A percentile compares a stretch with the other conserved stretches of the same genome.
These are phyloP conservation scores for Alternaria infectoria DNA, from an alignment of 2,329 filamentous ascomycete genomes.

Conservation along the genomic window DNA sequence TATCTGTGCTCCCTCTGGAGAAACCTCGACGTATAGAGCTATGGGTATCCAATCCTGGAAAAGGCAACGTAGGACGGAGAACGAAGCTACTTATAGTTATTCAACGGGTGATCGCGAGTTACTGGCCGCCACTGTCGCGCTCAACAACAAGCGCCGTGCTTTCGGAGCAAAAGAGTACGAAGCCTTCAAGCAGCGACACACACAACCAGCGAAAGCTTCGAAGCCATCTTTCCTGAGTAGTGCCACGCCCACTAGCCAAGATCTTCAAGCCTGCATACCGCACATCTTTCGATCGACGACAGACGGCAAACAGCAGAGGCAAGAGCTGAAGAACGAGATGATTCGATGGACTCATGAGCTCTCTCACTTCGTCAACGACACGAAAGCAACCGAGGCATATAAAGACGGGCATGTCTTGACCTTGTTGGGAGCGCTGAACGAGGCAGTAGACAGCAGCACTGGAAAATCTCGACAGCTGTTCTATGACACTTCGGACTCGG, in stretches of 20 bases:
- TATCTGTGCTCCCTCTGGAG: no score
- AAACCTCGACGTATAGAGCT: no score
- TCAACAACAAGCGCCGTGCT: not conserved
- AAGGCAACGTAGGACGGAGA: no score
- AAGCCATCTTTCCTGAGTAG: not conserved
- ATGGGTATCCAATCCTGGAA: no score
- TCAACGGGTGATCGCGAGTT: no score
- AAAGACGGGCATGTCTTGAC: not conserved
- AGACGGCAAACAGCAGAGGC: not conserved
- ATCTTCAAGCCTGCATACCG: not conserved
- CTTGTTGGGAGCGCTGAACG: not conserved
- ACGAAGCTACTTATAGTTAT: no score
- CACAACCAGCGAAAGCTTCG: not conserved
- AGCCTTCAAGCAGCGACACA: not conserved
- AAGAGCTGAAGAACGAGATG: not conserved
- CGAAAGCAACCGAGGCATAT: not conserved
- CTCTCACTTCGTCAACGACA: not conserved
- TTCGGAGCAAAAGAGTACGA: not conserved
- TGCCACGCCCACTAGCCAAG: not conserved
- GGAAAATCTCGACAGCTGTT: not conserved
- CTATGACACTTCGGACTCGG: not conserved
- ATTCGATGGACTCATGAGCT: not conserved
- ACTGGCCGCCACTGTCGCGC: not conserved
- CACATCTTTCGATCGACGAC: not conserved
- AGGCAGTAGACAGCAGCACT: not conserved